These are phyloP conservation scores for Solanum hybrid DNA, from an alignment of 305 asterid genomes.

Conservation along the genomic window DNA sequence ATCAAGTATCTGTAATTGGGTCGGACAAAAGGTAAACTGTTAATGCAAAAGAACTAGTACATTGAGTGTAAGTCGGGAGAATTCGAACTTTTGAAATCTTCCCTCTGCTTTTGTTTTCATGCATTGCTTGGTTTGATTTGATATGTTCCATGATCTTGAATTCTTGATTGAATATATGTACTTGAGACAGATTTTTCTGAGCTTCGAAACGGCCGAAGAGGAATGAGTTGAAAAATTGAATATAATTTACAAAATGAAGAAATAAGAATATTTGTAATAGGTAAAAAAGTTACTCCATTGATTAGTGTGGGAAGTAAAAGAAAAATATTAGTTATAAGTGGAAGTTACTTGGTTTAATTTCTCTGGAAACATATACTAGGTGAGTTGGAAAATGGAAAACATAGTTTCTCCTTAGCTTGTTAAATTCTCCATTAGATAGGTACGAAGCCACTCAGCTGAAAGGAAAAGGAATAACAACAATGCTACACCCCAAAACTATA, in stretches of 20 bases:
- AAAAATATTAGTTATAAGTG: not conserved
- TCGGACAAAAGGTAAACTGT: not conserved
- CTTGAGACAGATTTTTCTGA: not conserved
- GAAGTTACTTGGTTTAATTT: not conserved
- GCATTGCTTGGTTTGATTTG: not conserved
- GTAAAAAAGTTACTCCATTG: not conserved
- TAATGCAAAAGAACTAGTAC: not conserved
- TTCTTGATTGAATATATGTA: not conserved
- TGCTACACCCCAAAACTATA: not conserved
- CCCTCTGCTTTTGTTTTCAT: not conserved
- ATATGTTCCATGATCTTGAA: not conserved
- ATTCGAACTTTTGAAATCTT: not conserved
- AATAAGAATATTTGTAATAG: not conserved
- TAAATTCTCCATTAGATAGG: not conserved
- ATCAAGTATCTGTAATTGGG: conserved; percentile 46
- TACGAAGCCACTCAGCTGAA: not conserved
- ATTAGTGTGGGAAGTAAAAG: not conserved
- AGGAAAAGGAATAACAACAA: not conserved
- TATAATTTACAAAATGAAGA: not conserved
- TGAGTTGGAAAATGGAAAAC: not conserved
- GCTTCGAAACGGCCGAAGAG: not conserved
- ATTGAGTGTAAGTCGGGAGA: not conserved
- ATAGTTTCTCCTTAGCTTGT: not conserved
- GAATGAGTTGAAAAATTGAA: not conserved
- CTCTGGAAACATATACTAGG: not conserved